Percentiles rank a stretch among this genome's conserved stretches.
These are phyloP conservation scores for Maudiozyma serrabonitensis DNA, from an alignment of 805 yeast species.

Conservation along the genomic window DNA sequence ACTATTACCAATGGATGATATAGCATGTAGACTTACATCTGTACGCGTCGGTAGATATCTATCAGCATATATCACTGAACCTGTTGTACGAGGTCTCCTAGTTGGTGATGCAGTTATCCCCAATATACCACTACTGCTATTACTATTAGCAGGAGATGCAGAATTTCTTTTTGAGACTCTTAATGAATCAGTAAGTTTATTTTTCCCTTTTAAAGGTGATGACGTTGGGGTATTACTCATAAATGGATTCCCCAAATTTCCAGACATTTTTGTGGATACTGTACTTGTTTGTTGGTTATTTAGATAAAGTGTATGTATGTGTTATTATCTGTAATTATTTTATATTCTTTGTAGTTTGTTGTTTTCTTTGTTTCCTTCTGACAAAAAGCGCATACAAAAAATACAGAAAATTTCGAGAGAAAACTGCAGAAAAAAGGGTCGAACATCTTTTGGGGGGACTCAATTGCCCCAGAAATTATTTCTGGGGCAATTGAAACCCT, in stretches of 20 bases:
- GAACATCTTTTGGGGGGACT: too few relatives aligned
- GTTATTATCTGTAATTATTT: background rate
- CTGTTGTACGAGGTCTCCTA: conserved; percentile 25
- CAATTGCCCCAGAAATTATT: too few relatives aligned
- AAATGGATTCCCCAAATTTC: conserved; percentile 14
- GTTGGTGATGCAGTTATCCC: conserved; percentile 11
- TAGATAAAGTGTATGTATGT: too few relatives aligned
- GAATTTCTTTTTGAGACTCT: background rate
- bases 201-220: conserved; percentile 22
- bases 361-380: background rate
- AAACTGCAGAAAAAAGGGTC: too few relatives aligned
- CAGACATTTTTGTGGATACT: background rate
- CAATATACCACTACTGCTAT: background rate
- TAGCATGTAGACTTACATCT: conserved; percentile 82
- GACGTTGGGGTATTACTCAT: conserved; percentile 27
- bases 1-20: conserved; percentile 38
- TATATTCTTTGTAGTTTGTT: background rate
- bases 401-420: background rate
- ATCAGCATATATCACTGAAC: conserved; percentile 52
- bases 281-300: too few relatives aligned
- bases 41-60: conserved; percentile 81
- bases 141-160: background rate
- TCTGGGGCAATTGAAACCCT: too few relatives aligned
- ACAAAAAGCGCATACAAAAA: background rate
- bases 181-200: conserved; percentile 2